Conservation (phyloP, 306 rosid genomes). For the Medicago ruthenica region DNA sequence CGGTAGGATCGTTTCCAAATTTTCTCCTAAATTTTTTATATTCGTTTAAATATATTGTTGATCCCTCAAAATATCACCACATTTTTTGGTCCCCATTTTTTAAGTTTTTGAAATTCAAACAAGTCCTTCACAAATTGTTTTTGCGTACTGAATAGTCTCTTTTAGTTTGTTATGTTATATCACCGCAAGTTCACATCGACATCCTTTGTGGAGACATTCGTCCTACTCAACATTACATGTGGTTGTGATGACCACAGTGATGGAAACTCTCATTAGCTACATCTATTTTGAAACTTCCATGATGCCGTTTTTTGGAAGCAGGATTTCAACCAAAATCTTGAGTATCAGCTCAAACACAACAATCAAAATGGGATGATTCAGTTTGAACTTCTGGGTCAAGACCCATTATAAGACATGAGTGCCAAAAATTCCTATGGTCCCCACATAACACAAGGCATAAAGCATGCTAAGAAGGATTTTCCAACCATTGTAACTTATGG, state of each 20-base stretch:
- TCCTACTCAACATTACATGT: neutral
- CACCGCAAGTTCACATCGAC: conserved; percentile 1
- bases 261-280: conserved; percentile 5
- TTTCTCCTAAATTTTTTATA: conserved; percentile 30
- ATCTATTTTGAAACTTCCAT: neutral
- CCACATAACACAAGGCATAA: neutral
- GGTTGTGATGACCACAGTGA: neutral
- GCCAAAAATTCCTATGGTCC: neutral
- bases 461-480: neutral
- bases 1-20: conserved; percentile 56
- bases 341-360: conserved; percentile 1
- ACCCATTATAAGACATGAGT: neutral
- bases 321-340: conserved; percentile 1
- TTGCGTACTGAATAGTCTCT: neutral
- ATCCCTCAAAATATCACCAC: conserved; percentile 7
- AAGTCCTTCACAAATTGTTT: neutral
- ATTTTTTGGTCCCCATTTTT: neutral
- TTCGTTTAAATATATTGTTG: neutral
- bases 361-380: neutral
- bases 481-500: neutral
- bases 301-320: neutral
- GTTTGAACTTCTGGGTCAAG: neutral
- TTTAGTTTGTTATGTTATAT: neutral
- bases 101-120: neutral
- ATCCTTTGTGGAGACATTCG: neutral